These are phyloP conservation scores for Chrysoporthe cubensis DNA, from an alignment of 2,329 filamentous ascomycete species.

Conservation along the genomic window DNA sequence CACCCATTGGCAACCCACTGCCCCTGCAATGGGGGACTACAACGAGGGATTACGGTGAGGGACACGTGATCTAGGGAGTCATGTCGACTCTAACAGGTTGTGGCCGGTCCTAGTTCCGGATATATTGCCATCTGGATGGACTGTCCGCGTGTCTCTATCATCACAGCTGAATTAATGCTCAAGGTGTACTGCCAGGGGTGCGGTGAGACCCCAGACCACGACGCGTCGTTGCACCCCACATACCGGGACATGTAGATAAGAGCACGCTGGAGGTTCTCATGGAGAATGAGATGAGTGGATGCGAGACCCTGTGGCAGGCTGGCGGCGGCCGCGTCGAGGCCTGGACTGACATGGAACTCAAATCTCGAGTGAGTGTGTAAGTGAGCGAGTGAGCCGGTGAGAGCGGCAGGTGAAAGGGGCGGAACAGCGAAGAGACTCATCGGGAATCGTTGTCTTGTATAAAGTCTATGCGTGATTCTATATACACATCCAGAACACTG, in stretches of 20 bases:
- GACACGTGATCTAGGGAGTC: conserved; percentile 42
- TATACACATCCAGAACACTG: conserved; percentile 11
- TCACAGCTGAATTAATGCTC: conserved; percentile 86
- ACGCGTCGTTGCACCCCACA: conserved; percentile 84
- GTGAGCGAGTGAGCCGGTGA: conserved; percentile 38
- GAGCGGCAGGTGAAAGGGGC: not conserved
- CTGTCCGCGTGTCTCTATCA: conserved; percentile 77
- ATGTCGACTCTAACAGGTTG: conserved; percentile 59
- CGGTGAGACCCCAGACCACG: conserved; percentile 70
- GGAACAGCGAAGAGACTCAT: not conserved
- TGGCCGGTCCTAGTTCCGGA: conserved; percentile 93
- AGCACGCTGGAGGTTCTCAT: conserved; percentile 83
- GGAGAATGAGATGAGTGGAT: conserved; percentile 62
- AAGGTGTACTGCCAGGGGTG: conserved; percentile 78
- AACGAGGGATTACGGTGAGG: conserved; percentile 74
- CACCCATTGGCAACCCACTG: conserved; percentile 97
- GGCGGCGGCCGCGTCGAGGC: conserved; percentile 70
- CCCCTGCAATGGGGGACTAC: conserved; percentile 74
- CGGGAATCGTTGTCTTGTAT: not conserved
- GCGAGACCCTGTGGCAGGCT: conserved; percentile 66
- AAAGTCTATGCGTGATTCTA: conserved; percentile 19
- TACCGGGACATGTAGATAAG: conserved; percentile 96
- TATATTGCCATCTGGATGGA: conserved; percentile 96
- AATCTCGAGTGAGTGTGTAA: conserved; percentile 41
- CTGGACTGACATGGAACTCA: conserved; percentile 62